Conservation (phyloP, 148 eudicot species). For the Agrostemma githago region DNA sequence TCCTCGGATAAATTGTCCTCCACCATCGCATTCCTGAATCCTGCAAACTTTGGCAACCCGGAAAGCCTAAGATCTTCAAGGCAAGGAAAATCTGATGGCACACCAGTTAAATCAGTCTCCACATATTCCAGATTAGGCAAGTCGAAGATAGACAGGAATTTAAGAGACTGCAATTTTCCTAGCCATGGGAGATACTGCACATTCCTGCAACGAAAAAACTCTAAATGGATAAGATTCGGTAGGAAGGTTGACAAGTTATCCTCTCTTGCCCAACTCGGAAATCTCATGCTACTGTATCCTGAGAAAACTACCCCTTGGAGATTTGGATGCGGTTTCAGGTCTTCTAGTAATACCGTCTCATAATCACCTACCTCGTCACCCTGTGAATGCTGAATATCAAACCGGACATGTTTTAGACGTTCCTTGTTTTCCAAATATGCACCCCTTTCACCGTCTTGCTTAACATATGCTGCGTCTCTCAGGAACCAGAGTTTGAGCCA, state of each 20-base stretch:
- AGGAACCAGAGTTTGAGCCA: constrained; percentile 6
- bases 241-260: constrained; percentile 9
- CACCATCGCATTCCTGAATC: constrained; percentile 13
- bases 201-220: neutral
- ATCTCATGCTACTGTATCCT: constrained; percentile 14
- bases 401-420: neutral
- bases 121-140: constrained; percentile 19
- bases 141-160: neutral
- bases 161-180: constrained; percentile 10
- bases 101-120: constrained; percentile 4
- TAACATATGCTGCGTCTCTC: neutral
- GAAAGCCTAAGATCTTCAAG: constrained; percentile 11
- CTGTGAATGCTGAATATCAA: constrained; percentile 6
- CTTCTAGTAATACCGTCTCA: constrained; percentile 12
- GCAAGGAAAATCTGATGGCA: constrained; percentile 12
- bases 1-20: neutral
- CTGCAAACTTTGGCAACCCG: constrained; percentile 21
- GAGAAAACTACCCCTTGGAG: constrained; percentile 10
- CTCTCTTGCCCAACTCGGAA: constrained; percentile 21
- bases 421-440: constrained; percentile 16
- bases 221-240: constrained; percentile 22
- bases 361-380: neutral
- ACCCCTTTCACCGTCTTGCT: constrained; percentile 4
- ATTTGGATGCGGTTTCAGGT: constrained; percentile 25
- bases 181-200: constrained; percentile 9